phyloP scores from a whole-genome alignment of 1,284 basidiomycete genomes.

The Boletellus deceptivus region DNA sequence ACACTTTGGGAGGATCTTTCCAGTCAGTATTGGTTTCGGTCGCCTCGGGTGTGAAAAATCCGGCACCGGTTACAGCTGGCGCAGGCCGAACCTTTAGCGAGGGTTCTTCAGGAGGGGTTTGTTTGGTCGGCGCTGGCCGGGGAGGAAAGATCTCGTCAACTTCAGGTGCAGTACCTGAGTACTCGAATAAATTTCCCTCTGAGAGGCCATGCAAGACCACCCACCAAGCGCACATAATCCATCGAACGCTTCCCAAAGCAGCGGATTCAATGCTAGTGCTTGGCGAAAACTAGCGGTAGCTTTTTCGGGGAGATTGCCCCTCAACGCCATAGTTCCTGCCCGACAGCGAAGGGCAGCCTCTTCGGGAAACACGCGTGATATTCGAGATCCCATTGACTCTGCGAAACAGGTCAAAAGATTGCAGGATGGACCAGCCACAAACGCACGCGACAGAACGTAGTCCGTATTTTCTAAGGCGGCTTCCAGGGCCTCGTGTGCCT shows the following conservation, averaged over 20 bases:
- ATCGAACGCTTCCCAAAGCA: constrained; percentile 93
- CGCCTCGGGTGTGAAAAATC: constrained; percentile 78
- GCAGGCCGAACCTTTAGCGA: constrained; percentile 35
- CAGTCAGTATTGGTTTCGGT: constrained; percentile 53
- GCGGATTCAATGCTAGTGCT: constrained; percentile 73
- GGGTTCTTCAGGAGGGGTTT: constrained; percentile 47
- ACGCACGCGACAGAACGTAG: constrained; percentile 57
- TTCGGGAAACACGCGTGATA: constrained; percentile 57
- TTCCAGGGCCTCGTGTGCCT: constrained; percentile 71
- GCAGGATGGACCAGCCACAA: constrained; percentile 11
- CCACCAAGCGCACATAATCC: constrained; percentile 82
- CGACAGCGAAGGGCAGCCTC: constrained; percentile 67
- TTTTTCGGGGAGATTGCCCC: constrained; percentile 71
- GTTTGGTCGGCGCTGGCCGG: constrained; percentile 57
- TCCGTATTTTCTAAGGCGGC: constrained; percentile 49
- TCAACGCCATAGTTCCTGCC: constrained; percentile 67
- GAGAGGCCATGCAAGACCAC: constrained; percentile 23
- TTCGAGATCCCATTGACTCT: constrained; percentile 53
- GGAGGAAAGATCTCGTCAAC: constrained; percentile 71
- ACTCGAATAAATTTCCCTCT: constrained; percentile 16
- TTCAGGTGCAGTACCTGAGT: constrained; percentile 60
- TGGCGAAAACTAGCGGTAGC: constrained; percentile 72
- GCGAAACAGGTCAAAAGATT: constrained; percentile 17
- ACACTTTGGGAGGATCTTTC: constrained; percentile 50
- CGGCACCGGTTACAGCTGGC: constrained; percentile 57